A percentile compares a stretch with the other conserved stretches of the same genome.
phyloP scores from a whole-genome alignment of 129 eudicot genomes.

The Ambrosia trifida region DNA sequence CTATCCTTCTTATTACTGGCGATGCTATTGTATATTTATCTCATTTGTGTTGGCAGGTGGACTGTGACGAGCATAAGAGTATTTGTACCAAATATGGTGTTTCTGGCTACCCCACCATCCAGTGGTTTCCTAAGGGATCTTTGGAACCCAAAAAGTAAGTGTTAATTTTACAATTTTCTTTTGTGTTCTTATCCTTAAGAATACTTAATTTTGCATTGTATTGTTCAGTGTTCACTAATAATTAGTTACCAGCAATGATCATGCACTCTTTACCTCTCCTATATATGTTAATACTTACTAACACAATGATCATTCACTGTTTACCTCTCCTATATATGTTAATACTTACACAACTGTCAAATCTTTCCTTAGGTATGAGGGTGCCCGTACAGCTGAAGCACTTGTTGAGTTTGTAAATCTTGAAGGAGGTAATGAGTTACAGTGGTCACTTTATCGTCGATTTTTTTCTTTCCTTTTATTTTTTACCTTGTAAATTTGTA shows the following conservation, averaged over 20 bases:
- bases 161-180: not conserved
- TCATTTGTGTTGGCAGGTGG: slow-evolving; percentile 58
- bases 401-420: slow-evolving; percentile 81
- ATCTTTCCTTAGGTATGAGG: slow-evolving; percentile 71
- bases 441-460: not conserved
- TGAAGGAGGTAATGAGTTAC: slow-evolving; percentile 76
- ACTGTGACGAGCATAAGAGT: slow-evolving; percentile 89
- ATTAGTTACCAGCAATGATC: slow-evolving; percentile 6
- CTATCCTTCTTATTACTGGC: not conserved
- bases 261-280: not conserved
- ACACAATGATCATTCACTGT: not conserved
- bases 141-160: slow-evolving; percentile 97
- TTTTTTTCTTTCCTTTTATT: not conserved
- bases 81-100: slow-evolving; percentile 86
- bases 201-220: not conserved
- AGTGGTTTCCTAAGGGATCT: slow-evolving; percentile 99
- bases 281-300: slow-evolving; percentile 7
- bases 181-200: not conserved
- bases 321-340: not conserved
- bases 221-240: slow-evolving; percentile 6
- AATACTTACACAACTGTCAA: slow-evolving; percentile 3
- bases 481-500: not conserved
- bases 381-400: slow-evolving; percentile 90
- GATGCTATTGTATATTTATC: slow-evolving; percentile 4
- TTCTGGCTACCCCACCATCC: slow-evolving; percentile 92